These are phyloP conservation scores for Penicillium expansum DNA, from an alignment of 2,329 filamentous ascomycete species.

Conservation along the genomic window DNA sequence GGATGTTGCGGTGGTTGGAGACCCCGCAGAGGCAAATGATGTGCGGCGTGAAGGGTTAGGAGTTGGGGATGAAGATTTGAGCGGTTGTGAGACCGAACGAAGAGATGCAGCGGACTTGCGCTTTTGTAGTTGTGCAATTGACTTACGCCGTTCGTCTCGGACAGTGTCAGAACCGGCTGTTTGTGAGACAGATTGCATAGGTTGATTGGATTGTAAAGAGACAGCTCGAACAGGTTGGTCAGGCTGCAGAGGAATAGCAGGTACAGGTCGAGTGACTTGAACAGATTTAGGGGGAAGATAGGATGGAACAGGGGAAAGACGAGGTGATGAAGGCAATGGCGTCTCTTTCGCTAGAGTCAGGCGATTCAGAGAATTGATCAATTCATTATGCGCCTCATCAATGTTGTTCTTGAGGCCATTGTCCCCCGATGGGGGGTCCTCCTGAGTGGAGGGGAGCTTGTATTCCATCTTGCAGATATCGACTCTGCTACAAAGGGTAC, in stretches of 20 bases:
- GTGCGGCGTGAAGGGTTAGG: conserved; percentile 36
- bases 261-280: background rate
- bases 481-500: conserved; percentile 9
- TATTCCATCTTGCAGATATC: conserved; percentile 31
- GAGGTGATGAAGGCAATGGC: conserved; percentile 28
- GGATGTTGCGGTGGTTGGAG: conserved; percentile 22
- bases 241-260: background rate
- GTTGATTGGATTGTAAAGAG: background rate
- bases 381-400: conserved; percentile 17
- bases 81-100: conserved; percentile 32
- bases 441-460: conserved; percentile 19
- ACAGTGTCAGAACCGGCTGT: conserved; percentile 32
- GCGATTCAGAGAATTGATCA: conserved; percentile 28
- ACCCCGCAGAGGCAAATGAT: conserved; percentile 31
- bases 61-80: conserved; percentile 29
- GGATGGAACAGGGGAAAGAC: conserved; percentile 15
- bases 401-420: conserved; percentile 15
- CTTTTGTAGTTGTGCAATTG: conserved; percentile 38
- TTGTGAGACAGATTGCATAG: conserved; percentile 14
- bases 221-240: background rate
- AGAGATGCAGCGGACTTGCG: conserved; percentile 39
- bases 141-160: conserved; percentile 38
- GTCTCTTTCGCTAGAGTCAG: conserved; percentile 26
- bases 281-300: background rate
- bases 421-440: conserved; percentile 25